These are phyloP conservation scores for Oenanthe sinensis DNA, from an alignment of 129 eudicot species.

Conservation along the genomic window DNA sequence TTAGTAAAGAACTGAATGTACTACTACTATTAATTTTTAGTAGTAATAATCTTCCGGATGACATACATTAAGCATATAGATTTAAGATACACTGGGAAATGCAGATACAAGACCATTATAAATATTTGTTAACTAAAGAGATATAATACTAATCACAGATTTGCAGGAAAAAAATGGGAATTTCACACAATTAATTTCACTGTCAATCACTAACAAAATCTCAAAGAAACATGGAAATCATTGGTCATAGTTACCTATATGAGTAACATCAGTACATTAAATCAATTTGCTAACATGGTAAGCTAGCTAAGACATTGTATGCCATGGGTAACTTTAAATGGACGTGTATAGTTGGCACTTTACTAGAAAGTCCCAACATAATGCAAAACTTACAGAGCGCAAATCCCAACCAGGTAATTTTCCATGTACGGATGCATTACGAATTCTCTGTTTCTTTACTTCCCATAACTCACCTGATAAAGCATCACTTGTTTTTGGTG, in stretches of 20 bases:
- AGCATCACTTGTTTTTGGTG: constrained; percentile 77
- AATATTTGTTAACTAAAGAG: background rate
- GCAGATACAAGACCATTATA: background rate
- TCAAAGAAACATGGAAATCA: background rate
- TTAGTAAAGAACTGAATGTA: background rate
- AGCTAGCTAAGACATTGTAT: background rate
- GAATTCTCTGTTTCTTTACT: constrained; percentile 77
- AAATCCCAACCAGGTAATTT: constrained; percentile 96
- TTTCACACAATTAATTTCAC: background rate
- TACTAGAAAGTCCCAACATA: background rate
- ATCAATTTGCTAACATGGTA: background rate
- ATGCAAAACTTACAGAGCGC: constrained; percentile 72
- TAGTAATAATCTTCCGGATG: background rate
- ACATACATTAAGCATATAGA: background rate
- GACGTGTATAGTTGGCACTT: background rate
- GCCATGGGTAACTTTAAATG: background rate
- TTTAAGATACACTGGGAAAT: background rate
- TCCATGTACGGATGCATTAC: constrained; percentile 72
- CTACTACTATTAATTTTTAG: background rate
- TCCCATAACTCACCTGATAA: constrained; percentile 99
- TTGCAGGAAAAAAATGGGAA: background rate
- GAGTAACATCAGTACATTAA: background rate
- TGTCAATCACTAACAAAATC: background rate
- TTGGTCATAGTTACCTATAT: background rate
- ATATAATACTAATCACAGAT: background rate